Evolutionary conservation across 257 asterid species (phyloP).

Genomic region (Plantago major): DNA sequence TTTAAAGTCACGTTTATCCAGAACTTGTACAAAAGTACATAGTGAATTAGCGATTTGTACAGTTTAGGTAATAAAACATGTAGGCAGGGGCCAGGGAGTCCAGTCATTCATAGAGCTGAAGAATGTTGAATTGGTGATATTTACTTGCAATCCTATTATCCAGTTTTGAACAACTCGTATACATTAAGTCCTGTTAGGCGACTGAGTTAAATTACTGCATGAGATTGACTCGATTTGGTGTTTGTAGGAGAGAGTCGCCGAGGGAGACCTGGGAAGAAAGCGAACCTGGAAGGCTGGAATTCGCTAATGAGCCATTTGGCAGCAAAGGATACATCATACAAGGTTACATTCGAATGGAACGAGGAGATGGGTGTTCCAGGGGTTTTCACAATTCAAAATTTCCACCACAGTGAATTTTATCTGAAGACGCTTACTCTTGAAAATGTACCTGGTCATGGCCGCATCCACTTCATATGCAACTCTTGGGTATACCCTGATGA

Average conservation of each 20-base stretch:
- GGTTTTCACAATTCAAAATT: conserved; percentile 48
- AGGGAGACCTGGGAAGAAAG: conserved; percentile 49
- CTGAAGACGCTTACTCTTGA: conserved; percentile 67
- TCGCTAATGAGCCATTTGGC: conserved; percentile 23
- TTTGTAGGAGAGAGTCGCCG: conserved; percentile 18
- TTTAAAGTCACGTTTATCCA: too few relatives aligned
- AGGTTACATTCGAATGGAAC: conserved; percentile 61
- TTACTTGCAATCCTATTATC: too few relatives aligned
- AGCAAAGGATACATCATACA: conserved; percentile 34
- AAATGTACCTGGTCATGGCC: conserved; percentile 59
- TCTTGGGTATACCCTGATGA: conserved; percentile 75
- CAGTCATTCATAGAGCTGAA: too few relatives aligned
- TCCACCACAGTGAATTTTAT: conserved; percentile 63
- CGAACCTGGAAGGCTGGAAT: conserved; percentile 54
- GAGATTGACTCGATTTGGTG: conserved; percentile 7
- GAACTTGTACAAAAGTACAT: too few relatives aligned
- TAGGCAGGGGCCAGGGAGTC: too few relatives aligned
- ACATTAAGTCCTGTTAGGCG: too few relatives aligned
- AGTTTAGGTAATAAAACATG: too few relatives aligned
- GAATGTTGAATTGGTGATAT: too few relatives aligned
- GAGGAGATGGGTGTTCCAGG: conserved; percentile 59
- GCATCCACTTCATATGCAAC: conserved; percentile 62
- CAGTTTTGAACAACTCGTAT: too few relatives aligned
- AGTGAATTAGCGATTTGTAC: too few relatives aligned
- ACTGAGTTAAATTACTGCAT: conserved; percentile 1